Evolutionary conservation across 1,284 basidiomycete species (phyloP), one percentile per base, ranked within the genome.

Genomic region (Cutaneotrichosporon sp.): DNA sequence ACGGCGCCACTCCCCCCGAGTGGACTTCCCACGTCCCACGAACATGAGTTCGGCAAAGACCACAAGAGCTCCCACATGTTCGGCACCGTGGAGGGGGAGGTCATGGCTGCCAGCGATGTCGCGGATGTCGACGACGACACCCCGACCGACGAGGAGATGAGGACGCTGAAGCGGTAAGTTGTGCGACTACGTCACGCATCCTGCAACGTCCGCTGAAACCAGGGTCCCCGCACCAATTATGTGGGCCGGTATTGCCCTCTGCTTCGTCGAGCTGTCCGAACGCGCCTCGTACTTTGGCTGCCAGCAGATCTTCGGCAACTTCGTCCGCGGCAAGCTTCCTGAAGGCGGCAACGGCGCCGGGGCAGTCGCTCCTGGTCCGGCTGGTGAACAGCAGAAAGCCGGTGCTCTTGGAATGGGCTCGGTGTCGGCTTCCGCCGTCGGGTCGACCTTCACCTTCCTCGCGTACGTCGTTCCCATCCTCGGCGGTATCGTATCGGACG

Each of bases 341-440:
- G 56, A 62, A 0, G 68, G 67, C 11, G 82, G 81, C 35, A 88
- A 86, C 9, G 78, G 68, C 34, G 80, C 87, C 2, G 88, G 88
- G 59, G 88, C 88, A 2, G 79, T 90, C 4, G 82, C 81, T 14
- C 72, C 78, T 48, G 84, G 84, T 5, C 82, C 84, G 53, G 81
- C 78, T 16, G 81, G 84, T 17, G 34, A 52, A 20, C 51, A 68
- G 33, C 59, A 68, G 39, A 82, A 84, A 0, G 86, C 85, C 0
- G 87, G 86, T 63, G 70, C 70, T 16, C 58, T 69, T 4, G 64
- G 63, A 43, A 46, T 62, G 35, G 69, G 68, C 9, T 64, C 64
- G 2, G 60, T 64, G 29, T 45, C 51, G 4, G 62, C 64, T n/a
- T 57, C 62, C 4, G 69, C 66, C 12, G 39, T 71, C 38, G 54